Conservation (phyloP, 2,329 filamentous ascomycete genomes). For the Zasmidium citrigriseum region DNA sequence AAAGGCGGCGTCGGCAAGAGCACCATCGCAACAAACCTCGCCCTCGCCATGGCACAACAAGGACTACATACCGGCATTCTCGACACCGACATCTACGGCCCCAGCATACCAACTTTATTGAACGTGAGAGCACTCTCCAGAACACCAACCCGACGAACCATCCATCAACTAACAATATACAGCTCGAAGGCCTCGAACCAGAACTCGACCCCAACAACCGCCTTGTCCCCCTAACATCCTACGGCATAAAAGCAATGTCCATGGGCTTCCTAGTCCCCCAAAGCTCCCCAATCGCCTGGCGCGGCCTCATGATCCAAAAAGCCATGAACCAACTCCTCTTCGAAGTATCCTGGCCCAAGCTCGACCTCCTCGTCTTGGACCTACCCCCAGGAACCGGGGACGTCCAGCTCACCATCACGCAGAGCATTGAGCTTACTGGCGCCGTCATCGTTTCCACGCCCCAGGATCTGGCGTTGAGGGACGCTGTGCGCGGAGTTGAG, state of each 20-base stretch:
- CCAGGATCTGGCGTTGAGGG: constrained; percentile 87
- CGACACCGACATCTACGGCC: constrained; percentile 95
- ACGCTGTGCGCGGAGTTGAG: constrained; percentile 86
- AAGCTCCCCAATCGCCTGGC: constrained; percentile 85
- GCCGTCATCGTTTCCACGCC: constrained; percentile 89
- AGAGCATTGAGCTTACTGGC: constrained; percentile 86
- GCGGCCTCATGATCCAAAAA: constrained; percentile 96
- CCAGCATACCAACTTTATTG: constrained; percentile 87
- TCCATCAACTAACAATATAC: background rate
- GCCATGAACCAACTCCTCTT: constrained; percentile 93
- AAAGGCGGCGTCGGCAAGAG: constrained; percentile 99
- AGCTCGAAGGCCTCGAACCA: constrained; percentile 37
- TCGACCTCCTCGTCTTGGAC: constrained; percentile 88
- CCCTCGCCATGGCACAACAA: constrained; percentile 78
- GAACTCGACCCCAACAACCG: constrained; percentile 59
- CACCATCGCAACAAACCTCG: constrained; percentile 90
- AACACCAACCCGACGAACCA: background rate
- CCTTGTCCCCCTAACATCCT: constrained; percentile 85
- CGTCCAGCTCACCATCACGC: constrained; percentile 93
- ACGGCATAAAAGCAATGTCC: constrained; percentile 96
- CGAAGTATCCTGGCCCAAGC: constrained; percentile 87
- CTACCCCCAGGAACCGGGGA: constrained; percentile 93
- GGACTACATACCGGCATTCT: constrained; percentile 84
- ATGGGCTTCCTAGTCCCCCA: constrained; percentile 91
- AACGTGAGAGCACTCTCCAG: constrained; percentile 64